These are phyloP conservation scores for Ceratobasidium sp. DNA, from an alignment of 1,284 basidiomycete genomes.

Conservation along the genomic window DNA sequence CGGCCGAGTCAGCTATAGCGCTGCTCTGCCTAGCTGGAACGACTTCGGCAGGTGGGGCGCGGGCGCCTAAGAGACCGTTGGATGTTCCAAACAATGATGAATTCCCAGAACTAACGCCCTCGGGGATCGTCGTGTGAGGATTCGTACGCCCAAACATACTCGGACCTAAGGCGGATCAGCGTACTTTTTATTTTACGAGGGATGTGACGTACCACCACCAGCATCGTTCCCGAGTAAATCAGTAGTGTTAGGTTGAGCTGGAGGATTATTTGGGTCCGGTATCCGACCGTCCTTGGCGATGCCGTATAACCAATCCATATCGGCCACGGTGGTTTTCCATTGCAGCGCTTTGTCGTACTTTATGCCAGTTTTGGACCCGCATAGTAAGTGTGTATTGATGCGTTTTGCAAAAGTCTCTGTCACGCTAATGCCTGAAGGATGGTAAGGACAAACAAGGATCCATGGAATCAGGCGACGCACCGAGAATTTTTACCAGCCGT, in stretches of 20 bases:
- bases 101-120: not conserved
- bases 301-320: conserved; percentile 65
- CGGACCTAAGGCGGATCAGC: not conserved
- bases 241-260: not conserved
- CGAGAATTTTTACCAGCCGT: conserved; percentile 68
- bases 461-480: conserved; percentile 52
- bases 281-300: conserved; percentile 53
- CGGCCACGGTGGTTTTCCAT: conserved; percentile 70
- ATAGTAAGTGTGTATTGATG: conserved; percentile 67
- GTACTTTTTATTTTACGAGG: not conserved
- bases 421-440: conserved; percentile 21
- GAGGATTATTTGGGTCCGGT: conserved; percentile 1
- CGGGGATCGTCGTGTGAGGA: not conserved
- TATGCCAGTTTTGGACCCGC: conserved; percentile 66
- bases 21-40: not conserved
- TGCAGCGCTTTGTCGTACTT: conserved; percentile 76
- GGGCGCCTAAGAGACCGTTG: conserved; percentile 14
- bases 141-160: not conserved
- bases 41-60: not conserved
- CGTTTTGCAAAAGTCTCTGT: conserved; percentile 37
- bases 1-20: not conserved
- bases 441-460: not conserved
- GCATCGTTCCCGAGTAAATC: not conserved
- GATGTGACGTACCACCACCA: not conserved
- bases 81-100: conserved; percentile 10